Percentiles rank a stretch among this genome's conserved stretches.
These are phyloP conservation scores for Fomitopsis schrenkii DNA, from an alignment of 1,284 basidiomycete species.

Conservation along the genomic window DNA sequence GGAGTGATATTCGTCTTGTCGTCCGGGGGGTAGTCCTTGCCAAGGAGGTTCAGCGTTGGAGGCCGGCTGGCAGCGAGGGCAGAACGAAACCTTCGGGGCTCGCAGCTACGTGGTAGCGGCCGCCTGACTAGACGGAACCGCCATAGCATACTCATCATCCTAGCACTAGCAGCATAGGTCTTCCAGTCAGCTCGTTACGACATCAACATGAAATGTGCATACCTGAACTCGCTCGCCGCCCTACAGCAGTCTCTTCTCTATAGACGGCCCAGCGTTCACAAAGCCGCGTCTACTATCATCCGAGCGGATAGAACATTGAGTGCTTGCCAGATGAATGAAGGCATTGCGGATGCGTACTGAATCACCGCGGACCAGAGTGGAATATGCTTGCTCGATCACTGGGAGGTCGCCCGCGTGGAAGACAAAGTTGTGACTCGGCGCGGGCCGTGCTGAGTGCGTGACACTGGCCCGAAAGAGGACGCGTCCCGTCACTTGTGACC, in stretches of 20 bases:
- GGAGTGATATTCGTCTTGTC: conserved; percentile 82
- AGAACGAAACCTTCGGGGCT: conserved; percentile 14
- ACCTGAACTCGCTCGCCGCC: neutral
- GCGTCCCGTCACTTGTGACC: neutral
- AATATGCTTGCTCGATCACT: too few species aligned
- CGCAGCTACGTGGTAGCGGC: neutral
- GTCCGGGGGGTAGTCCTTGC: conserved; percentile 67
- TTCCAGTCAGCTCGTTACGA: neutral
- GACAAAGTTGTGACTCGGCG: neutral
- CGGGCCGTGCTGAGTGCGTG: neutral
- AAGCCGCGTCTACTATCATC: neutral
- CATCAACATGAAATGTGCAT: neutral
- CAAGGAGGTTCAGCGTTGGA: conserved; percentile 37
- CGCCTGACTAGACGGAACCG: neutral
- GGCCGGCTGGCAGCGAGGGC: conserved; percentile 6
- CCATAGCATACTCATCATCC: neutral
- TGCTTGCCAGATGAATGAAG: neutral
- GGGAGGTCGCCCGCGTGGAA: too few species aligned
- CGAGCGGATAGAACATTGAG: neutral
- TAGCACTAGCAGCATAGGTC: too few species aligned
- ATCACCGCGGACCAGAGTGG: neutral
- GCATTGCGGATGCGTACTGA: neutral
- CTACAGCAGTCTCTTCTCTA: neutral
- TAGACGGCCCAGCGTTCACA: neutral
- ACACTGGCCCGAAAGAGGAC: neutral